Base-by-base conservation (phyloP, 2,329 filamentous ascomycete species). In the Fragosphaeria purpurea region DNA sequence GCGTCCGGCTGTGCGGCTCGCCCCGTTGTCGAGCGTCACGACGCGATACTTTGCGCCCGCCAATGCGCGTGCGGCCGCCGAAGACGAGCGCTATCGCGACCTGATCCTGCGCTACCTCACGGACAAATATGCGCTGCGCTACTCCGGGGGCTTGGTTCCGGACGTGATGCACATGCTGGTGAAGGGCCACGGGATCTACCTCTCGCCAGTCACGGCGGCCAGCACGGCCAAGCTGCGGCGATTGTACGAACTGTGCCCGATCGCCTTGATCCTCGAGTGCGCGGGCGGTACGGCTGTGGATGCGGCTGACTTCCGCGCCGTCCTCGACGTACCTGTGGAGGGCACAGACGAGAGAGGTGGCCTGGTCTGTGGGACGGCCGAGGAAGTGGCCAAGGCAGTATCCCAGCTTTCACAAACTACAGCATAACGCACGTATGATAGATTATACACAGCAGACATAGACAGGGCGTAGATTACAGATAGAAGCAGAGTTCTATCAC, bases 41-140 rank as follows among this genome's bases (percentile, higher is more conserved):
- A 75, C 76, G 32, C 68, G 73, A 0, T 83, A 82, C 60, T 83
- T 83, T 57, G 76, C 80, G 0, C 80, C 80, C 0, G 79, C 79
- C 5, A 83, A 83, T 57, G 62, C 82, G 49, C 75, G 80, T 8
- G 70, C 75, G 0, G 78, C 79, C 0, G 71, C 73, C 0, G 73
- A 81, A 13, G 65, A 74, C 43, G 57, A 62, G 6, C 56, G 57
- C 33, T 83, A 83, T 60, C 67, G 71, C 61, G 51, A 47, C 0
- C 67, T 83, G 0, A 64, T 83, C 5, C 63, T 65, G 31, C 61
- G 66, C 5, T 82, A 72, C 53, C 72, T 83, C 7, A 44, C 54
- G n/a, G 60, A 72, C 41, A 70, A 70, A 57, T 83, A 81, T 59
- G 82, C 79, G 1, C 65, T 83, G 39, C 67, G 80, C 3, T 83